Evolutionary conservation across 768 basidiomycete genomes (phyloP), one percentile per base, ranked within the genome.

Genomic region (Russula olivacea): DNA sequence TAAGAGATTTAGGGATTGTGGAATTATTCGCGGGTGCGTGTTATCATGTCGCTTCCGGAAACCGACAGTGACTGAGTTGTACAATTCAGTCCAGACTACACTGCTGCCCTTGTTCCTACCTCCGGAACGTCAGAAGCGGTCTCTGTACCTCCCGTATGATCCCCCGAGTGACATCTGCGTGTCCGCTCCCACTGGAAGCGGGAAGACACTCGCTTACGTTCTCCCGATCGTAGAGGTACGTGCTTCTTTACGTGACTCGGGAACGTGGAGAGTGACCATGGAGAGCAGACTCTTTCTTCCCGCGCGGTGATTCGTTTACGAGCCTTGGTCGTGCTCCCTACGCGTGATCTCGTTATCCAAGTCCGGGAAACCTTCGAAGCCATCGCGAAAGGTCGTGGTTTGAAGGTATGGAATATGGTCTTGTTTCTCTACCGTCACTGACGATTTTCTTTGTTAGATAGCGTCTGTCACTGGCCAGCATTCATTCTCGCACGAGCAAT

Each of bases 161-260:
- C 80, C 83, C 40, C 86, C 86, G 30, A 80, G 80, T 30, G 97
- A 99, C 74, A 81, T 94, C 14, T 95, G 94, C 68, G 90, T 96
- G 14, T 97, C 93, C 9, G 97, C 97, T 1, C 97, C 97, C 0
- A 99, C 97, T 0, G 97, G 97, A 25, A 97, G 94, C 68, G 97
- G 97, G 0, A 99, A 99, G 74, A 99, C 96, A 0, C 80, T 99
- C 32, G 91, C 93, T n/a, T 99, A 99, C 75, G 91, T 87, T 1
- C 76, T 98, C 38, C 97, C 97, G 1, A 89, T 98, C 59, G 79
- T 97, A 34, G 93, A 97, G 80, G 93, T 89, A 61, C 61, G 75
- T 58, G 36, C 15, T 34, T 25, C 36, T 19, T 12, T 34, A 11
- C 34, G 52, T 19, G n/a, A 34, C n/a, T 19, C 2, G 17, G 14